Evolutionary conservation across 2,329 filamentous ascomycete genomes (phyloP).

Genomic region (Spiromastix sp.): DNA sequence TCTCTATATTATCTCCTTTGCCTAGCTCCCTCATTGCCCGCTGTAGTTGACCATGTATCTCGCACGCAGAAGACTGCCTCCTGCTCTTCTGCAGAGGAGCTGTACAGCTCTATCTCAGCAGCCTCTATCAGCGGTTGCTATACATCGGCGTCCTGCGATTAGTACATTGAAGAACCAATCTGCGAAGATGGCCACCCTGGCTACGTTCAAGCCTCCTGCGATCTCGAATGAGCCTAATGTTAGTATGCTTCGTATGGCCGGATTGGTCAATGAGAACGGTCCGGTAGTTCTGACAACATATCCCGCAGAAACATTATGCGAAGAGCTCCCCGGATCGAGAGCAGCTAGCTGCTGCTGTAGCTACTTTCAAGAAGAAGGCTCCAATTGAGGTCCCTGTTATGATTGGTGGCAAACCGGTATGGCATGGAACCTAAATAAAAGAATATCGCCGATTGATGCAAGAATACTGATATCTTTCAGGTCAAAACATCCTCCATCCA

Average conservation of each 20-base stretch:
- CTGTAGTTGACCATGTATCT: too few relatives aligned
- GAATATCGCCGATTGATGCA: too few relatives aligned
- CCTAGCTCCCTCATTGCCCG: too few relatives aligned
- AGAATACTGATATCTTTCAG: conserved; percentile 33
- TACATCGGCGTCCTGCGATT: too few relatives aligned
- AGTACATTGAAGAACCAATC: too few relatives aligned
- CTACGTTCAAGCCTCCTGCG: conserved; percentile 76
- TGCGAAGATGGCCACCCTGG: conserved; percentile 46
- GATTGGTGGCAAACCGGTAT: conserved; percentile 70
- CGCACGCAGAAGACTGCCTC: too few relatives aligned
- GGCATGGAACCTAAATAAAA: conserved; percentile 14
- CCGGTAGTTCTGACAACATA: conserved; percentile 1
- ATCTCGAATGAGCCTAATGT: conserved; percentile 95
- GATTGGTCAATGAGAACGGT: background rate
- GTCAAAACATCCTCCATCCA: conserved; percentile 56
- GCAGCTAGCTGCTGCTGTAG: conserved; percentile 63
- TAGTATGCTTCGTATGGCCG: conserved; percentile 28
- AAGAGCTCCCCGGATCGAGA: conserved; percentile 73
- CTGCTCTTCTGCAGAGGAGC: too few relatives aligned
- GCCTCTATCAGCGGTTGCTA: too few relatives aligned
- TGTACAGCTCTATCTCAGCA: too few relatives aligned
- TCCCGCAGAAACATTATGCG: conserved; percentile 67
- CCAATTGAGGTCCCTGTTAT: conserved; percentile 73
- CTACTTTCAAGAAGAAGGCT: conserved; percentile 55
- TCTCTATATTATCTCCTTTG: too few relatives aligned